Base-by-base conservation (phyloP, 2,329 filamentous ascomycete genomes). In the Ceratocystis variospora region DNA sequence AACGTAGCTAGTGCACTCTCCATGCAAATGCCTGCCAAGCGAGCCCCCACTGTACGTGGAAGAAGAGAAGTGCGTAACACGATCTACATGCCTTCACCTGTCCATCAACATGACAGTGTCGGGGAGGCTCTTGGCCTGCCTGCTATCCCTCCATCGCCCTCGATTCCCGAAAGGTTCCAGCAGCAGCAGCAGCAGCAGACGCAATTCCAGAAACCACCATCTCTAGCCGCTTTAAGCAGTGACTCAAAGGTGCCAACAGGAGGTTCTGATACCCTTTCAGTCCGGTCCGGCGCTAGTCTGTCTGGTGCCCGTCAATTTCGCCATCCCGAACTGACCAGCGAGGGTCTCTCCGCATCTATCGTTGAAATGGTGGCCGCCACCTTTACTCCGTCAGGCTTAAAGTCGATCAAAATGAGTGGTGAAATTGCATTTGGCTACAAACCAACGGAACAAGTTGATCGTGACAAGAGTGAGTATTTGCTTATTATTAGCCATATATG, bases 41-140 rank as follows among this genome's bases (percentile, higher is more conserved):
- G 85, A 71, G 78, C 83, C 15, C 87, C 89, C 59, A 96, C 91
- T 15, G 79, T 96, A 17, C 84, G 94, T 70, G 94, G 94, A 63
- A 87, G 94, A 68, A 84, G 94, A 73, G 93, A 97, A 74, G 90
- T 95, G 69, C 85, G 93, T 68, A 96, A 96, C 75, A 96, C 92
- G 0, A 86, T 96, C 65, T 93, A 94, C 72, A 81, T 92, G 69
- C 87, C 89, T 8, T 74, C 77, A 70, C 74, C 6, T 72, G 73
- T 37, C 5, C 66, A 63, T 31, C 66, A 62, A n/a, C 63, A 63
- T 25, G 59, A 63, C 19, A 66, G 63, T n/a, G 62, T 68, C 22
- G 59, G 64, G n/a, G 63, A 66, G 44, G 61, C 64, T 41, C 61
- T 68, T 41, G 63, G 63, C 6, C 37, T 65, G 3, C 41, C 53